These are phyloP conservation scores for Hemileia vastatrix DNA, from an alignment of 1,284 basidiomycete genomes.

Conservation along the genomic window DNA sequence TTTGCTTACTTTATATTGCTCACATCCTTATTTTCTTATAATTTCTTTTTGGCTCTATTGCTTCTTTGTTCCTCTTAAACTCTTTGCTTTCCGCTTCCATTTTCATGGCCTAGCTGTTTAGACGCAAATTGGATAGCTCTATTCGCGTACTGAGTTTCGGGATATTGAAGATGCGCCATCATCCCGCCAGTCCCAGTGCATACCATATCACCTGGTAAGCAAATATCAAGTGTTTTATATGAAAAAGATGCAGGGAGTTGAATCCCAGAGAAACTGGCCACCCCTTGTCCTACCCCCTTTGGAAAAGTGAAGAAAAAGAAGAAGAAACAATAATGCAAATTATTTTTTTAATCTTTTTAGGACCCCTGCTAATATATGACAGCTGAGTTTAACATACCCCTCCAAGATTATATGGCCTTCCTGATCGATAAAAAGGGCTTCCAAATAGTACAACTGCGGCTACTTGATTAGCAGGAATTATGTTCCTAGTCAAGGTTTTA, in stretches of 20 bases:
- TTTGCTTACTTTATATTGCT: too few species aligned
- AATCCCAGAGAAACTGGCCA: background rate
- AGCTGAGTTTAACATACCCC: too few species aligned
- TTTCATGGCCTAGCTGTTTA: too few species aligned
- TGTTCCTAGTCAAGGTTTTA: background rate
- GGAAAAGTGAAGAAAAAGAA: background rate
- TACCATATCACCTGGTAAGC: conserved; percentile 5
- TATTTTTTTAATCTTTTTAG: too few species aligned
- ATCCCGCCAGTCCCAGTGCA: background rate
- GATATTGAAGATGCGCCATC: background rate
- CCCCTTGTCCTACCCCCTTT: background rate
- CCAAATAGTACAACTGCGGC: conserved; percentile 12
- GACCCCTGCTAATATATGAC: too few species aligned
- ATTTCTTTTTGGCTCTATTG: too few species aligned
- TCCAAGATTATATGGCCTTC: conserved; percentile 10
- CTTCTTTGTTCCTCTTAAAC: too few species aligned
- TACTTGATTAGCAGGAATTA: background rate
- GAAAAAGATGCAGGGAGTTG: conserved; percentile 1
- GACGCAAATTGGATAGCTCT: too few species aligned
- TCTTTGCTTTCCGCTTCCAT: too few species aligned
- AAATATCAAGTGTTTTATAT: conserved; percentile 5
- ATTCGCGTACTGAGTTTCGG: too few species aligned
- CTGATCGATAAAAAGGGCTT: conserved; percentile 6
- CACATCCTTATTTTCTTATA: too few species aligned
- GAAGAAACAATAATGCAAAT: background rate